These are phyloP conservation scores for Tylopilus sp. DNA, from an alignment of 768 basidiomycete genomes.

Conservation along the genomic window DNA sequence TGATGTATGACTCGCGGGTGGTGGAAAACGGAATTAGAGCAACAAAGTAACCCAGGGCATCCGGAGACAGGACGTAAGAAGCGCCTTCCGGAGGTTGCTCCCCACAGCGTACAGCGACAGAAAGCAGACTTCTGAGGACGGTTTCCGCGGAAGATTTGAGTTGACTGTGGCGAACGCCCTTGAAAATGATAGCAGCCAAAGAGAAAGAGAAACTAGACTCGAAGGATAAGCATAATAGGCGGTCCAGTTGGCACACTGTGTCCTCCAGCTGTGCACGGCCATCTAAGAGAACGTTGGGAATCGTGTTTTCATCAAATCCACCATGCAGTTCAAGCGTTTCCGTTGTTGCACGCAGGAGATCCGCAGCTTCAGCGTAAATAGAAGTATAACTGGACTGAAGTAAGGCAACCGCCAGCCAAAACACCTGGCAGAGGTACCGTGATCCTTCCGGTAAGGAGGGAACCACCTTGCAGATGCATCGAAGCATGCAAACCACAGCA, in stretches of 20 bases:
- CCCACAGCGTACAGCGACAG: conserved; percentile 51
- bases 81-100: conserved; percentile 37
- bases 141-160: conserved; percentile 60
- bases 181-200: conserved; percentile 79
- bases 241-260: conserved; percentile 67
- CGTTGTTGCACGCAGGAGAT: conserved; percentile 62
- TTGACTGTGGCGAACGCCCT: conserved; percentile 70
- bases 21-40: conserved; percentile 71
- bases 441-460: conserved; percentile 66
- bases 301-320: conserved; percentile 50
- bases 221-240: conserved; percentile 71
- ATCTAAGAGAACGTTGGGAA: conserved; percentile 59
- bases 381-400: conserved; percentile 73
- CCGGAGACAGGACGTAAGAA: conserved; percentile 46
- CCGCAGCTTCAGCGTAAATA: conserved; percentile 66
- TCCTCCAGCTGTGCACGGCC: conserved; percentile 64
- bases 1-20: conserved; percentile 50
- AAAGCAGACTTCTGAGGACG: conserved; percentile 59
- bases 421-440: conserved; percentile 68
- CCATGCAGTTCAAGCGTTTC: conserved; percentile 62
- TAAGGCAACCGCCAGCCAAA: conserved; percentile 87
- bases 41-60: conserved; percentile 75
- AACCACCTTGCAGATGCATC: conserved; percentile 76
- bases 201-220: conserved; percentile 78
- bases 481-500: conserved; percentile 83